A percentile compares a stretch with the other conserved stretches of the same genome.
phyloP scores from a whole-genome alignment of 169 alveolate genomes.

The Plasmodium sp. region DNA sequence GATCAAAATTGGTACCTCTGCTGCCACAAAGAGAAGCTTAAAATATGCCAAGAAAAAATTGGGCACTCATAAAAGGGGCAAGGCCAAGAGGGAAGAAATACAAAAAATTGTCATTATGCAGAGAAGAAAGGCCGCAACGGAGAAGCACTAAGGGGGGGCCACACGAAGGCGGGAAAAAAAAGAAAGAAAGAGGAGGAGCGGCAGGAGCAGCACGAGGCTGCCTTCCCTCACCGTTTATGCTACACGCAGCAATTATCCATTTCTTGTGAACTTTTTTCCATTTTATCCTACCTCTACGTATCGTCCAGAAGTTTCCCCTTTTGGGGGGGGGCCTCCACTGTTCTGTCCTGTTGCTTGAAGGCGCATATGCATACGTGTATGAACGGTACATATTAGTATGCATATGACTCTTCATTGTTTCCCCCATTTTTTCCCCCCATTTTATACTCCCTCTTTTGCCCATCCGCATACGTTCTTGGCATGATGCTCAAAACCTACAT shows the following conservation, averaged over 20 bases:
- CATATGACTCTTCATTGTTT: background rate
- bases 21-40: conserved; percentile 97
- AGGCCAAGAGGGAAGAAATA: conserved; percentile 95
- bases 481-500: background rate
- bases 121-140: conserved; percentile 88
- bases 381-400: background rate
- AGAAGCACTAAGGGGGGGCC: conserved; percentile 16
- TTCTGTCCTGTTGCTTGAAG: background rate
- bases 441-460: background rate
- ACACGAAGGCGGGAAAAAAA: background rate
- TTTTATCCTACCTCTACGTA: background rate
- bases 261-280: background rate
- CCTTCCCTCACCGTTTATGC: background rate
- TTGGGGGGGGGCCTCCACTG: background rate
- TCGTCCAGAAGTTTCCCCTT: background rate
- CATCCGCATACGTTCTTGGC: background rate
- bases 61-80: conserved; percentile 99
- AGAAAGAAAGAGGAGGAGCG: background rate
- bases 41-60: conserved; percentile 98
- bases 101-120: conserved; percentile 91
- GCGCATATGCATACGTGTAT: background rate
- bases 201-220: background rate
- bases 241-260: background rate
- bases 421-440: conserved; percentile 12
- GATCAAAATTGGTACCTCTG: conserved; percentile 97